phyloP scores from a whole-genome alignment of 129 eudicot species.

The Ambrosia artemisiifolia region DNA sequence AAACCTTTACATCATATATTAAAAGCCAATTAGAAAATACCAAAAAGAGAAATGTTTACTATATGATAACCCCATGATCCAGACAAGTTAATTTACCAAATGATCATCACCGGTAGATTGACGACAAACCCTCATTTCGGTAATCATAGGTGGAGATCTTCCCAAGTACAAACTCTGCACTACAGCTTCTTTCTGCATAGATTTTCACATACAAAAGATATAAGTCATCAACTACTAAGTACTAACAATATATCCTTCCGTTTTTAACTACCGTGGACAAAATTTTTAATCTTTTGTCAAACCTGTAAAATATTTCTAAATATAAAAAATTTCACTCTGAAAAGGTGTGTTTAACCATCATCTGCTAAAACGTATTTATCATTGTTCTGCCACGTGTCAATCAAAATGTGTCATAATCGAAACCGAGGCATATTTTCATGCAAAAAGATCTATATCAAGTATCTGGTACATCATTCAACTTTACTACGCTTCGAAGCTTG shows the following conservation, averaged over 20 bases:
- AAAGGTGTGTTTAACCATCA: not conserved
- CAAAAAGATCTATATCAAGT: conserved; percentile 3
- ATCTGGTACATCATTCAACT: not conserved
- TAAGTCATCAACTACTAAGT: not conserved
- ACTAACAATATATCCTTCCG: too few species aligned
- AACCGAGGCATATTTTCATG: conserved; percentile 1
- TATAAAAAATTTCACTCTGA: not conserved
- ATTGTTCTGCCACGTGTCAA: not conserved
- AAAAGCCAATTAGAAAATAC: not conserved
- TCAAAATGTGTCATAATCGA: not conserved
- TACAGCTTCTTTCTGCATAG: conserved; percentile 56
- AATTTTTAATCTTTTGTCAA: not conserved
- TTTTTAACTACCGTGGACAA: not conserved
- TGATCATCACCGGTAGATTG: conserved; percentile 77
- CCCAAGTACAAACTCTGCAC: conserved; percentile 84
- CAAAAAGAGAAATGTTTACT: not conserved
- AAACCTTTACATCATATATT: conserved; percentile 43
- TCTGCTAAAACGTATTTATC: not conserved
- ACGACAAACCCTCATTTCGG: conserved; percentile 88
- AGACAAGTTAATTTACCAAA: conserved; percentile 49
- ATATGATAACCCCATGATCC: not conserved
- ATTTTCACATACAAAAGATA: conserved; percentile 16
- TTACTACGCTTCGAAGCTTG: conserved; percentile 4
- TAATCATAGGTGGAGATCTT: conserved; percentile 87
- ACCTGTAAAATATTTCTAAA: not conserved